Percentiles rank a stretch among this genome's conserved stretches.
These are phyloP conservation scores for Pseudisothecium myosuroides DNA, from an alignment of 225 moss, liverwort and hornwort species.

Conservation along the genomic window DNA sequence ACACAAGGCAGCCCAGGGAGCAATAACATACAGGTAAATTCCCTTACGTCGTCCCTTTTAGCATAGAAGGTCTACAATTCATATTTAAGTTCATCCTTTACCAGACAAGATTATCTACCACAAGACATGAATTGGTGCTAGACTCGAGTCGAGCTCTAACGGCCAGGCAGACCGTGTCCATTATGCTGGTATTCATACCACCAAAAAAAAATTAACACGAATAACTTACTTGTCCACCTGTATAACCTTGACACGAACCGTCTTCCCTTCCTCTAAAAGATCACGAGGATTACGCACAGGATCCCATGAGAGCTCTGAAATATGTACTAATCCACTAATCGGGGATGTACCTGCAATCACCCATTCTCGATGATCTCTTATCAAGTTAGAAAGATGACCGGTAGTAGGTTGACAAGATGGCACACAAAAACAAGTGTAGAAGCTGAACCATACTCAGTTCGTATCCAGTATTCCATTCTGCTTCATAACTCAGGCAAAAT, in stretches of 20 bases:
- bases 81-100: neutral
- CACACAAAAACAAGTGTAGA: neutral
- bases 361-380: slow-evolving; percentile 1
- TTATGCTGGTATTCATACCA: neutral
- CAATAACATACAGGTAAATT: neutral
- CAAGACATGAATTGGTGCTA: neutral
- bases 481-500: neutral
- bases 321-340: slow-evolving; percentile 91
- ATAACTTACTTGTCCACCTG: slow-evolving; percentile 75
- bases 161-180: neutral
- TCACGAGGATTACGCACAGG: slow-evolving; percentile 86
- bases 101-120: neutral
- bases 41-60: neutral
- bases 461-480: neutral
- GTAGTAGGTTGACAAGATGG: neutral
- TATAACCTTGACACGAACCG: slow-evolving; percentile 82
- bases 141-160: neutral
- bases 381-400: neutral
- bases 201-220: neutral
- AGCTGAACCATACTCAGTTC: neutral
- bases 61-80: neutral
- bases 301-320: slow-evolving; percentile 98
- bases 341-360: slow-evolving; percentile 61
- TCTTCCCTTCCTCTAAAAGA: slow-evolving; percentile 76
- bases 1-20: neutral